phyloP scores from a whole-genome alignment of 768 basidiomycete species.

The Solioccasus polychromus region DNA sequence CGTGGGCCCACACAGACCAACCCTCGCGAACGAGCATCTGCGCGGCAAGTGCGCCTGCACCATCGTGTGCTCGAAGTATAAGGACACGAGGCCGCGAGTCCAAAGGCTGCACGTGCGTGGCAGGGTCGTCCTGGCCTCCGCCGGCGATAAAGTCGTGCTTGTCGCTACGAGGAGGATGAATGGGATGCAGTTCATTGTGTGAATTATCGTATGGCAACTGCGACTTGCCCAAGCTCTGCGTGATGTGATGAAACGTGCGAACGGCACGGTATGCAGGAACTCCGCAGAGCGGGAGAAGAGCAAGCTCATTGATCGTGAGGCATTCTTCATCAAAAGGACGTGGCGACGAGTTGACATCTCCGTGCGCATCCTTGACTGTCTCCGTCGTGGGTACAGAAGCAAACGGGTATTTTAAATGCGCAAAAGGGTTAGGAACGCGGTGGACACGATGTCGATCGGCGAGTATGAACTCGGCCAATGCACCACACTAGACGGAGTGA shows the following conservation, averaged over 20 bases:
- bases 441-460: constrained; percentile 77
- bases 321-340: constrained; percentile 9
- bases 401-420: constrained; percentile 29
- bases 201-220: constrained; percentile 24
- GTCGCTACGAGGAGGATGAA: constrained; percentile 24
- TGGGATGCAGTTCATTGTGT: constrained; percentile 28
- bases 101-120: constrained; percentile 1
- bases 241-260: constrained; percentile 53
- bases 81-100: constrained; percentile 43
- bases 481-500: constrained; percentile 59
- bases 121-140: constrained; percentile 20
- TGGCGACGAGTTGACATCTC: constrained; percentile 8
- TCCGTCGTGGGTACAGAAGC: constrained; percentile 15
- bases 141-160: constrained; percentile 25
- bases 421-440: constrained; percentile 63
- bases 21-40: constrained; percentile 73
- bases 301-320: constrained; percentile 67
- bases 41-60: constrained; percentile 69
- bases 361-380: constrained; percentile 3
- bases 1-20: constrained; percentile 75
- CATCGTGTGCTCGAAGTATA: constrained; percentile 72
- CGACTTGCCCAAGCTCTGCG: constrained; percentile 20
- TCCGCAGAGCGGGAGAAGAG: constrained; percentile 75
- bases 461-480: constrained; percentile 84
- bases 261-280: constrained; percentile 82